Conservation (phyloP, 768 basidiomycete species). For the Tylopilus cervinicoccineus region DNA sequence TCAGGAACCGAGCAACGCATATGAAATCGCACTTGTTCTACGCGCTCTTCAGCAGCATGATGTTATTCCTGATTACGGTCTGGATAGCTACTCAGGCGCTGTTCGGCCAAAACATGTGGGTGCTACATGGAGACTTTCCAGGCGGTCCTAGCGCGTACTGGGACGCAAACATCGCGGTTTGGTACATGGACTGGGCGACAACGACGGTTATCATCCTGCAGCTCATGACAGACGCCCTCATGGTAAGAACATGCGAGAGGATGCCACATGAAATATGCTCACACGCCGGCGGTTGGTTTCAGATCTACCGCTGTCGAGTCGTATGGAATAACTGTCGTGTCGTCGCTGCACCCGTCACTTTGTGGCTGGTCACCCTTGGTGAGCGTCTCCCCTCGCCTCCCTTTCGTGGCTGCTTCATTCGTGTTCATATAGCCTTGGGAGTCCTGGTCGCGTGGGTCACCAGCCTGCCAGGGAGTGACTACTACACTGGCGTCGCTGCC, state of each 20-base stretch:
- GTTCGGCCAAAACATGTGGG: constrained; percentile 35
- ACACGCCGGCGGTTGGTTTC: constrained; percentile 12
- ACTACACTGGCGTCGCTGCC: constrained; percentile 5
- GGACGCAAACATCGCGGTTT: constrained; percentile 16
- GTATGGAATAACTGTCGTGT: neutral
- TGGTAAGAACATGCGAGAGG: constrained; percentile 4
- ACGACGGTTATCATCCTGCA: neutral
- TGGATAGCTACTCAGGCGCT: constrained; percentile 20
- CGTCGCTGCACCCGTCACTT: neutral
- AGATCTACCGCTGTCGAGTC: constrained; percentile 24
- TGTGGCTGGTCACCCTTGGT: neutral
- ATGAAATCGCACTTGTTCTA: constrained; percentile 16
- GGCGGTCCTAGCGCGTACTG: constrained; percentile 35
- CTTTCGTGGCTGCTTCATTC: neutral
- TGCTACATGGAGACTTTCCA: constrained; percentile 28
- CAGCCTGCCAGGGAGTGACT: constrained; percentile 9
- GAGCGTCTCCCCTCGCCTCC: neutral
- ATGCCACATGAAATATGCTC: neutral
- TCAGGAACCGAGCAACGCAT: constrained; percentile 1
- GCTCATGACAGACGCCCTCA: constrained; percentile 15
- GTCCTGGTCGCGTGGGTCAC: constrained; percentile 7
- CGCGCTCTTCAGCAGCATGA: constrained; percentile 20
- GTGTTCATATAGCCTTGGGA: constrained; percentile 8
- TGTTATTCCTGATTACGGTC: constrained; percentile 29
- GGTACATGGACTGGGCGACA: constrained; percentile 25